Conservation (phyloP, 2,329 filamentous ascomycete species). For the Pseudocercospora pini-densiflorae region DNA sequence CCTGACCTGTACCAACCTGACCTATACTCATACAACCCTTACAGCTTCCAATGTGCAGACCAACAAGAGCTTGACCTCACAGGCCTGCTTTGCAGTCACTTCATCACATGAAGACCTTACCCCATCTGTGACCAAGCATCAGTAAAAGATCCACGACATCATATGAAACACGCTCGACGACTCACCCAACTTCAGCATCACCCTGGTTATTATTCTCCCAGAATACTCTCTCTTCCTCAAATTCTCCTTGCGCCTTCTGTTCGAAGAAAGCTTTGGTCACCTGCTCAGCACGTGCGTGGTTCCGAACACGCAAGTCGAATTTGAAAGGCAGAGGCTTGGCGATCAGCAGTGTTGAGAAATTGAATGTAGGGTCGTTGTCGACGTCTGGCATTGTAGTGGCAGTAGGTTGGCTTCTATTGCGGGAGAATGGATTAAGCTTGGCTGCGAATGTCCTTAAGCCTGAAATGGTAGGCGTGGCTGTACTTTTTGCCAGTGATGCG, state of each 20-base stretch:
- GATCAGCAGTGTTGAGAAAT: constrained; percentile 51
- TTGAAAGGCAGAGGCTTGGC: constrained; percentile 53
- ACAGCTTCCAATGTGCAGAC: not conserved
- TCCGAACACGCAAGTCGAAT: constrained; percentile 46
- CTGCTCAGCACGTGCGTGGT: constrained; percentile 35
- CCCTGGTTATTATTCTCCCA: constrained; percentile 22
- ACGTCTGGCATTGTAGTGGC: not conserved
- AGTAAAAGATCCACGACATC: constrained; percentile 2
- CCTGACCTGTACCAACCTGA: not conserved
- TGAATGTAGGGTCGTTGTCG: constrained; percentile 47
- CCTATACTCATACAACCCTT: not conserved
- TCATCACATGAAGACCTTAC: constrained; percentile 13
- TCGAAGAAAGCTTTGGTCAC: not conserved
- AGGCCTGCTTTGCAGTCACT: not conserved
- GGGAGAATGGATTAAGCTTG: not conserved
- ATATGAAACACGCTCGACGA: not conserved
- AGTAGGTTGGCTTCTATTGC: not conserved
- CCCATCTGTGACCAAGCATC: constrained; percentile 14
- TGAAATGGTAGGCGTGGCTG: not conserved
- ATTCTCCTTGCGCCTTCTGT: not conserved
- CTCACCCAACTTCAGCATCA: constrained; percentile 33
- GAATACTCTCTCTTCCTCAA: constrained; percentile 1
- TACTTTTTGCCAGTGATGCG: not conserved
- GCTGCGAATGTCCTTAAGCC: not conserved
- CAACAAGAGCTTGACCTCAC: not conserved